Conservation (phyloP, 164 flowering plant species). For the Chimonanthus salicifolius region DNA sequence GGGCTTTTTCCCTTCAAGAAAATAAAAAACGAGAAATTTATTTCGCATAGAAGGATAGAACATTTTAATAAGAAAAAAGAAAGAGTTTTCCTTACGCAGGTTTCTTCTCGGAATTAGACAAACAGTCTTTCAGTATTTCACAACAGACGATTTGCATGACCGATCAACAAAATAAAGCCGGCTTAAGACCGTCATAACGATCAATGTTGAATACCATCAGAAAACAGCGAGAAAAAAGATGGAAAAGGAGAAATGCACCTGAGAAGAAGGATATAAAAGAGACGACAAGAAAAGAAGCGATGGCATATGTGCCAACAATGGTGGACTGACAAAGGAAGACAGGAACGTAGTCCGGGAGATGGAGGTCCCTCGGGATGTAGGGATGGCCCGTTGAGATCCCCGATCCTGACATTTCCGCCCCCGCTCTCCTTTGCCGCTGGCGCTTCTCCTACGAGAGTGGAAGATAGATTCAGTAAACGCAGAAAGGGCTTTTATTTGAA, state of each 20-base stretch:
- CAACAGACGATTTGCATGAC: too few species aligned
- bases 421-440: neutral
- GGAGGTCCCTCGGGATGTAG: slow-evolving; percentile 59
- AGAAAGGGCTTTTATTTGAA: neutral
- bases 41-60: too few species aligned
- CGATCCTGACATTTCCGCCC: slow-evolving; percentile 5
- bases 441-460: neutral
- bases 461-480: neutral
- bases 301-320: slow-evolving; percentile 42
- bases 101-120: too few species aligned
- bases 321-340: slow-evolving; percentile 38
- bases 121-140: too few species aligned
- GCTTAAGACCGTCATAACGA: neutral
- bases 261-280: slow-evolving; percentile 55
- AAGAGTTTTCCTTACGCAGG: too few species aligned
- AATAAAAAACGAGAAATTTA: too few species aligned
- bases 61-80: too few species aligned
- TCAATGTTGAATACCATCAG: neutral
- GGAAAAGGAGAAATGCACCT: slow-evolving; percentile 27
- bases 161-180: too few species aligned
- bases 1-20: too few species aligned
- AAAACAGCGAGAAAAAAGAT: neutral
- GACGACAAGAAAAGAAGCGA: slow-evolving; percentile 50
- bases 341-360: slow-evolving; percentile 61
- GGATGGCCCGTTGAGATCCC: slow-evolving; percentile 35